Percentiles rank a stretch among this genome's conserved stretches.
Conservation (phyloP, 1,139 yeast species). For the Casaregolazyma lundiana region DNA sequence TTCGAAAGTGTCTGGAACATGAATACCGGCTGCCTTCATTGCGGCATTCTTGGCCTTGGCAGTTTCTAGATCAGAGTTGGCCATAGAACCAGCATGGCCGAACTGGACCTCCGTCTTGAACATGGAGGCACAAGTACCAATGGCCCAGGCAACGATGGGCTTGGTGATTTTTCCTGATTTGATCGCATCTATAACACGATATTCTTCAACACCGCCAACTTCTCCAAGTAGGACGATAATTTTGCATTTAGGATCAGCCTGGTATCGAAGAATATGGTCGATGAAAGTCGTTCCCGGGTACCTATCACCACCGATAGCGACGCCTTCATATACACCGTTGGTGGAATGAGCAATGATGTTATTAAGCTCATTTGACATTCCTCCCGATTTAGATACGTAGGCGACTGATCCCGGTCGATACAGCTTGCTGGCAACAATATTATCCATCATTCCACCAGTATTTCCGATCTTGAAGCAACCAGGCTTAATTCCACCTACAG, state of each 20-base stretch:
- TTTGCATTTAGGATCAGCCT: slow-evolving; percentile 44
- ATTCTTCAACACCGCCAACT: slow-evolving; percentile 47
- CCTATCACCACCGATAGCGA: slow-evolving; percentile 46
- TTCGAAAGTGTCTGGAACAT: slow-evolving; percentile 44
- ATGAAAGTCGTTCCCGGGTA: slow-evolving; percentile 48
- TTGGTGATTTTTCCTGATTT: slow-evolving; percentile 41
- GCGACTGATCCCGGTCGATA: slow-evolving; percentile 47
- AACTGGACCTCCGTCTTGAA: slow-evolving; percentile 47
- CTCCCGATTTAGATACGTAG: slow-evolving; percentile 46
- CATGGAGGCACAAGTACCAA: slow-evolving; percentile 46
- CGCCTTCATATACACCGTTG: slow-evolving; percentile 46
- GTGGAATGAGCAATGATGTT: slow-evolving; percentile 43
- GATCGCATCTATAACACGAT: slow-evolving; percentile 45
- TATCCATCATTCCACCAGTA: slow-evolving; percentile 50
- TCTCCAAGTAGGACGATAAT: slow-evolving; percentile 43
- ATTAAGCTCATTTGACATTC: slow-evolving; percentile 47
- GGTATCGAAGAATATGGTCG: slow-evolving; percentile 43
- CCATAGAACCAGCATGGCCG: slow-evolving; percentile 47
- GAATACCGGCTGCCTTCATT: slow-evolving; percentile 44
- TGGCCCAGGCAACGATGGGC: slow-evolving; percentile 48
- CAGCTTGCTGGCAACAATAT: slow-evolving; percentile 45
- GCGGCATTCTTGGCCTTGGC: slow-evolving; percentile 43
- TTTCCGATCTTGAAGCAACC: slow-evolving; percentile 47
- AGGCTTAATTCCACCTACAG: slow-evolving; percentile 48
- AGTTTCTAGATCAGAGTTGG: slow-evolving; percentile 44